These are phyloP conservation scores for Phytophthora europaea DNA, from an alignment of 352 stramenopile genomes.

Conservation along the genomic window DNA sequence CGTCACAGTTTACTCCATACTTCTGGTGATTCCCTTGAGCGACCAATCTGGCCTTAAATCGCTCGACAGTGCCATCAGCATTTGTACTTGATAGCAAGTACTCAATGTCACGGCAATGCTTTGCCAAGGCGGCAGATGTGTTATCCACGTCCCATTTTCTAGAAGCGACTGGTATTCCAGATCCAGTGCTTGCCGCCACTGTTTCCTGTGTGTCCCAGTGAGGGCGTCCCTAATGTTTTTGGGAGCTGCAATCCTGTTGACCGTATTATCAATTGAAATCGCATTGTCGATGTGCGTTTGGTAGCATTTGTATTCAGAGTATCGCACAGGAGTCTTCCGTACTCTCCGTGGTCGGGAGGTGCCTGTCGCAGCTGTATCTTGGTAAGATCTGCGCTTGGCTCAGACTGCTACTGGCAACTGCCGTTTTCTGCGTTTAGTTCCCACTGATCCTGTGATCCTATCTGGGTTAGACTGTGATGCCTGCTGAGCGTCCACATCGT, in stretches of 20 bases:
- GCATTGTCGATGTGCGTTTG: slow-evolving; percentile 18
- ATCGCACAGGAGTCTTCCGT: neutral
- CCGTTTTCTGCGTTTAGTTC: slow-evolving; percentile 3
- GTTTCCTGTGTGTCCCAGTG: too few relatives aligned
- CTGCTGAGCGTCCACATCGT: too few relatives aligned
- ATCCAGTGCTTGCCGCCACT: too few relatives aligned
- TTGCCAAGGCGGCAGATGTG: too few relatives aligned
- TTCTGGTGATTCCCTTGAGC: too few relatives aligned
- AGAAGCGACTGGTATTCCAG: too few relatives aligned
- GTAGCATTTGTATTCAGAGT: slow-evolving; percentile 5
- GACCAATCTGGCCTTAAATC: too few relatives aligned
- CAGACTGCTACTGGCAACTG: neutral
- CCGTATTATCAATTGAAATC: neutral
- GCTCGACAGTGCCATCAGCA: too few relatives aligned
- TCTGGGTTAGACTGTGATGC: neutral
- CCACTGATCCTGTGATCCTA: slow-evolving; percentile 4
- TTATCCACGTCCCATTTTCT: too few relatives aligned
- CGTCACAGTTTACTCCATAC: too few relatives aligned
- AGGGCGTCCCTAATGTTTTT: neutral
- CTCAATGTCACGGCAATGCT: too few relatives aligned
- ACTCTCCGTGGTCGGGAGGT: neutral
- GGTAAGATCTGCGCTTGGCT: neutral
- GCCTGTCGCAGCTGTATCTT: neutral
- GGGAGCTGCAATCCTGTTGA: slow-evolving; percentile 4
- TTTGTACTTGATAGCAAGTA: too few relatives aligned